Evolutionary conservation across 2,329 filamentous ascomycete species (phyloP).

Genomic region (Pyrenophora tritici-repentis): DNA sequence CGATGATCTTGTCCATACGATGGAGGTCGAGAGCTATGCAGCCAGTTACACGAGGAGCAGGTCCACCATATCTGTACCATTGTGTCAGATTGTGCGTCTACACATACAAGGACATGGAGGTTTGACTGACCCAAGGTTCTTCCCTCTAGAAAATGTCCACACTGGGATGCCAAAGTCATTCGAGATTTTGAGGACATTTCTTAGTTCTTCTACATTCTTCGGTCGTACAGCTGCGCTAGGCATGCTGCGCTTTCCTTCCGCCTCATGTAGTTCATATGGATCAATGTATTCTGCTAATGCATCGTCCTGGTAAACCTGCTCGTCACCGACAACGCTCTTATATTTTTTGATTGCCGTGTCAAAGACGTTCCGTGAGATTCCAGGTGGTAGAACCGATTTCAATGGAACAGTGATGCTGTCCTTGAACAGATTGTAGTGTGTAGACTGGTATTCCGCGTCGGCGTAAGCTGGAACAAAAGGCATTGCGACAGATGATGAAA

Average conservation of each 20-base stretch:
- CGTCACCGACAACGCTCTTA: conserved; percentile 43
- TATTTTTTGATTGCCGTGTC: conserved; percentile 46
- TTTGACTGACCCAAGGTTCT: conserved; percentile 43
- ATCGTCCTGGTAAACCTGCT: conserved; percentile 49
- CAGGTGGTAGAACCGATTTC: conserved; percentile 49
- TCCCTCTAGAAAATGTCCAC: conserved; percentile 41
- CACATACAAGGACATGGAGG: too few relatives aligned
- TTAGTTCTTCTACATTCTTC: conserved; percentile 29
- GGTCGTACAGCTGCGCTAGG: conserved; percentile 45
- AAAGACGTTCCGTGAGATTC: conserved; percentile 47
- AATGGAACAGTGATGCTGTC: conserved; percentile 48
- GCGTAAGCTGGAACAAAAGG: conserved; percentile 36
- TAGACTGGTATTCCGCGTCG: conserved; percentile 50
- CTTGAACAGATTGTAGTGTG: conserved; percentile 51
- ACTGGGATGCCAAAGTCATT: conserved; percentile 37
- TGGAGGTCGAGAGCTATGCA: conserved; percentile 44
- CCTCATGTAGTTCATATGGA: conserved; percentile 54
- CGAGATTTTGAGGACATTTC: conserved; percentile 27
- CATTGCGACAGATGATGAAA: conserved; percentile 6
- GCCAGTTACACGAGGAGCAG: conserved; percentile 45
- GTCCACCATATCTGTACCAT: conserved; percentile 33
- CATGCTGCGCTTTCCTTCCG: conserved; percentile 47
- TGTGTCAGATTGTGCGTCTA: background rate
- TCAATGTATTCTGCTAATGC: conserved; percentile 53
- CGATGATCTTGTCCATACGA: conserved; percentile 52